Base-by-base conservation (phyloP, 129 eudicot species). In the Flaveria robusta region DNA sequence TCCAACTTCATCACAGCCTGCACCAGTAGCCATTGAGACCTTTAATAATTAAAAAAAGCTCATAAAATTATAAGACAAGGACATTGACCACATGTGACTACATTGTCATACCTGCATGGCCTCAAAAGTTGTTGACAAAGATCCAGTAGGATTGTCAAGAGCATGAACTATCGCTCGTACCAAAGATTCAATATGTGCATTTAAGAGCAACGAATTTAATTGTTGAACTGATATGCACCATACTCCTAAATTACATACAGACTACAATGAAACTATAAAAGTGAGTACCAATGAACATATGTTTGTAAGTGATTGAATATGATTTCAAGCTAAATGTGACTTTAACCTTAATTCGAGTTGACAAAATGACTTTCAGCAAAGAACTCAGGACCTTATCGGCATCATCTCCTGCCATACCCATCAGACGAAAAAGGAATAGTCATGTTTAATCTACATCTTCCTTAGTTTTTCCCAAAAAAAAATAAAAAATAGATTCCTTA, bases 141-240 rank as follows among this genome's bases (percentile, higher is more conserved):
- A 90, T 81, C 98, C 92, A 49, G 83, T 66, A 23, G 98, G 98
- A 83, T 93, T 90, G 86, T 93, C 97, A 37, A 93, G 91, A 45
- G 97, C 94, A 81, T 90, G 86, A 72, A 84, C 80, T 62, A 90
- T 75, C 45, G 97, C 92, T 71, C 86, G 83, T 67, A 93, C 68
- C 72, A 90, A 64, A 69, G 91, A 84, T 23, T 85, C 72, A 34
- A 86, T 82, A 77, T 93, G 86, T 42, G 74, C 72, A 64, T 72
- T 86, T 84, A 93, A 76, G 69, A 46, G 15, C 14, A 77, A 56
- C 62, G 86, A 27, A 69, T 71, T 75, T 49, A 93, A 75, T 77
- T 93, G 98, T 76, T 93, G 98, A 58, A 93, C 86, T 11, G 98
- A 90, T 85, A 90, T 72, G 78, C 98, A 93, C 97, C 98, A 93